These are phyloP conservation scores for Endoconidiophora polonica DNA, from an alignment of 2,329 filamentous ascomycete genomes.

Conservation along the genomic window DNA sequence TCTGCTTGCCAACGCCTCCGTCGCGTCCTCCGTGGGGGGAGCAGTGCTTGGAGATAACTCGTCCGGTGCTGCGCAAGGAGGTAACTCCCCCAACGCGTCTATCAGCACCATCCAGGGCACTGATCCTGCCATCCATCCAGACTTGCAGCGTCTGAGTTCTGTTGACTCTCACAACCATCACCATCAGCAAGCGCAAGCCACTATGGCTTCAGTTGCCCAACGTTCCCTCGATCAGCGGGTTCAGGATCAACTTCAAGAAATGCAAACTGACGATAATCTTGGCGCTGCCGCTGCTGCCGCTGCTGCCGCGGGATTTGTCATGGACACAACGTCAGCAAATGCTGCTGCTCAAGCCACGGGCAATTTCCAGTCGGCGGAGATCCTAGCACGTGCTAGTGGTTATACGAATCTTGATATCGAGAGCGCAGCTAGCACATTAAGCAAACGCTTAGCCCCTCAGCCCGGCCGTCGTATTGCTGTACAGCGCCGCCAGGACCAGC, in stretches of 20 bases:
- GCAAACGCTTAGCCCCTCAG: slow-evolving; percentile 35
- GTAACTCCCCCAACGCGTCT: slow-evolving; percentile 1
- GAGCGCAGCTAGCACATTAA: slow-evolving; percentile 27
- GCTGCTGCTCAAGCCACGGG: neutral
- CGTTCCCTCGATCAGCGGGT: slow-evolving; percentile 14
- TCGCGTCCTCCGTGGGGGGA: slow-evolving; percentile 1
- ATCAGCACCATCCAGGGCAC: slow-evolving; percentile 1
- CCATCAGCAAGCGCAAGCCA: no score
- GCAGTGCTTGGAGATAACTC: no score
- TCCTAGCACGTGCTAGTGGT: slow-evolving; percentile 30
- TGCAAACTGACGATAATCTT: slow-evolving; percentile 13
- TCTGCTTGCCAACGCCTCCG: slow-evolving; percentile 19
- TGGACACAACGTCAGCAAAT: slow-evolving; percentile 5
- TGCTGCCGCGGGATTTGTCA: slow-evolving; percentile 8
- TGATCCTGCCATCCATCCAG: slow-evolving; percentile 16
- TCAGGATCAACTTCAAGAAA: slow-evolving; percentile 14
- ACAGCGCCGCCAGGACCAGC: slow-evolving; percentile 37
- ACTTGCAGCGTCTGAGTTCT: slow-evolving; percentile 16
- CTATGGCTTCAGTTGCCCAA: neutral
- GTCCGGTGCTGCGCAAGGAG: no score
- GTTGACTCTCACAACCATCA: slow-evolving; percentile 3
- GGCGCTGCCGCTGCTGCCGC: slow-evolving; percentile 11
- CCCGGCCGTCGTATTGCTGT: slow-evolving; percentile 31
- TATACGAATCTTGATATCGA: slow-evolving; percentile 32
- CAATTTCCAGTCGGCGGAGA: slow-evolving; percentile 24